Evolutionary conservation across 805 yeast genomes (phyloP).

Genomic region (Cyberlindnera mrakii): DNA sequence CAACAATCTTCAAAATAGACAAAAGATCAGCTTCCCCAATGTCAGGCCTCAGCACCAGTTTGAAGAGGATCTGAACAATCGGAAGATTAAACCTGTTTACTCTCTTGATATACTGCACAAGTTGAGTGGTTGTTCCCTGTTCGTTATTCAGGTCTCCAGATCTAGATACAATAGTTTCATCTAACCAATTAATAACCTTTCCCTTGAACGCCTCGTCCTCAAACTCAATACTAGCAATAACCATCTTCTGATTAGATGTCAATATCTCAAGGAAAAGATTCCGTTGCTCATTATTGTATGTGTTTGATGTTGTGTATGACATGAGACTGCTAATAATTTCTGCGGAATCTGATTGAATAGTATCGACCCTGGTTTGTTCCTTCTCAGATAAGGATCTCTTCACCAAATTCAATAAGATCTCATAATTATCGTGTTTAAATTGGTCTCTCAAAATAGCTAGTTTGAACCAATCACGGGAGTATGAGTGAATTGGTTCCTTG

Average conservation of each 20-base stretch:
- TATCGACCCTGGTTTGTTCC: slow-evolving; percentile 9
- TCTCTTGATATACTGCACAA: slow-evolving; percentile 19
- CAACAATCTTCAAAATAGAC: slow-evolving; percentile 7
- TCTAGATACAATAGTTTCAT: neutral
- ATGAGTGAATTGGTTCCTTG: slow-evolving; percentile 12
- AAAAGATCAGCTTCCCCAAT: slow-evolving; percentile 8
- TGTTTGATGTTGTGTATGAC: slow-evolving; percentile 8
- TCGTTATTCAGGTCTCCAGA: neutral
- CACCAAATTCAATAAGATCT: slow-evolving; percentile 13
- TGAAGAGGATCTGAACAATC: slow-evolving; percentile 34
- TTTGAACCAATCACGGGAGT: slow-evolving; percentile 16
- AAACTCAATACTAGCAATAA: slow-evolving; percentile 1
- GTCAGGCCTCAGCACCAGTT: slow-evolving; percentile 19
- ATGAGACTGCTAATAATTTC: slow-evolving; percentile 19
- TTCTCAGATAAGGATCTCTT: slow-evolving; percentile 10
- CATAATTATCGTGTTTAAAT: slow-evolving; percentile 15
- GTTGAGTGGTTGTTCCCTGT: neutral
- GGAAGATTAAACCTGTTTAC: slow-evolving; percentile 37
- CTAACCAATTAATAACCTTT: neutral
- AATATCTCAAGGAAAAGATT: slow-evolving; percentile 13
- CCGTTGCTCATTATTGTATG: slow-evolving; percentile 15
- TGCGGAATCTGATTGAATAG: slow-evolving; percentile 21
- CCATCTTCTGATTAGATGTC: slow-evolving; percentile 3
- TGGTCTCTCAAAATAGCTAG: slow-evolving; percentile 17
- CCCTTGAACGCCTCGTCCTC: neutral